Base-by-base conservation (phyloP, 768 basidiomycete genomes). In the Rhodotorula graminis region DNA sequence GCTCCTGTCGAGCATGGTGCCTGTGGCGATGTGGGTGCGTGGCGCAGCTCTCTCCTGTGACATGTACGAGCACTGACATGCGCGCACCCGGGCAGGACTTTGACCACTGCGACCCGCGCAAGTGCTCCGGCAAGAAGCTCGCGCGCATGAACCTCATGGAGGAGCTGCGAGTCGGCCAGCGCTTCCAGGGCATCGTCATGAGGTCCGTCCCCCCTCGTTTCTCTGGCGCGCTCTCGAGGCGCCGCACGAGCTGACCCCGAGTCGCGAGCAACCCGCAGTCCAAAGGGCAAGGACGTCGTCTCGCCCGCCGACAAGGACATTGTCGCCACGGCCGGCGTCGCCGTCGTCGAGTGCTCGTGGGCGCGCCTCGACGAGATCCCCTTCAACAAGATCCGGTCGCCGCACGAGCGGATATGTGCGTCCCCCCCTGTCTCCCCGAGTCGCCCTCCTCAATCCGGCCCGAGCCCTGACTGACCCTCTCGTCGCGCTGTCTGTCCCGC, bases 311-410 rank as follows among this genome's bases (percentile, higher is more conserved):
- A 99, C 79, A 85, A 87, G n/a, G 88, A 89, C 10, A 87, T 94
- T 68, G 83, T 98, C 16, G 82, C 85, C 0, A 83, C 84, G 58
- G 83, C 84, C 47, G 96, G 96, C 0, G 82, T 97, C 11, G 96
- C 95, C 1, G 96, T 99, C n/a, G 92, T 99, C 4, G 96, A 99
- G 80, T 98, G 95, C 80, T 95, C 92, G 8, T 99, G 96, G 96
- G 95, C 96, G 2, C 86, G 93, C 31, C 82, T 98, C 15, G 92
- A 92, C 59, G 96, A 98, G 68, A 89, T 99, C 15, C 96, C 96
- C 2, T 99, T 96, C 79, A 83, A 85, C 63, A 98, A 97, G 82
- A 95, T 98, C 73, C 85, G 90, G 11, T 92, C 91, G 75, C 93
- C 95, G 1, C 86, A 98, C 76, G 96, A 99, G 83, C 86, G 96